Conservation (phyloP, 208 protist species). For the Trypanosomatidae sp. region DNA sequence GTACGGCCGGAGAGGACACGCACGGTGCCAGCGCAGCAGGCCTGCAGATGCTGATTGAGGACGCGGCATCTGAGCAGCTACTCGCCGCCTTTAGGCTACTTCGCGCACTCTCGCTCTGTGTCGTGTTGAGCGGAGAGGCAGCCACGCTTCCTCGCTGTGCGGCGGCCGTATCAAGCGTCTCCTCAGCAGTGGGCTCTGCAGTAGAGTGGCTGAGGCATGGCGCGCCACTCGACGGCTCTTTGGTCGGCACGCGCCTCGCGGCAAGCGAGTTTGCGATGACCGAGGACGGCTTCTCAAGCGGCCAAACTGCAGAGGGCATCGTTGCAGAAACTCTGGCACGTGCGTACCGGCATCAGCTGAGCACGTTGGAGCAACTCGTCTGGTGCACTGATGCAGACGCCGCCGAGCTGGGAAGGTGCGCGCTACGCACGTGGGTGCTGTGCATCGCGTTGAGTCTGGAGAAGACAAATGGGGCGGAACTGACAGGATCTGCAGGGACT, state of each 20-base stretch:
- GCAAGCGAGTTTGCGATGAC: not conserved
- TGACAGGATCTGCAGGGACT: not conserved
- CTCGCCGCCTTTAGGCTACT: slow-evolving; percentile 24
- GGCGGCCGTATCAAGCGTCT: not conserved
- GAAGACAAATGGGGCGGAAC: not conserved
- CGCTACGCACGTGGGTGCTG: slow-evolving; percentile 19
- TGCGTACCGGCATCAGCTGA: slow-evolving; percentile 25
- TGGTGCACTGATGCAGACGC: slow-evolving; percentile 4
- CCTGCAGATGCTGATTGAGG: not conserved
- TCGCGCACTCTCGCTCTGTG: slow-evolving; percentile 17
- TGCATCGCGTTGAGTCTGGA: slow-evolving; percentile 1
- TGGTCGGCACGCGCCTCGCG: not conserved
- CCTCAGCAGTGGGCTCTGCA: not conserved
- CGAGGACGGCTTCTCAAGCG: not conserved
- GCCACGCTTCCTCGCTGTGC: not conserved
- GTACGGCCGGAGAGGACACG: not conserved
- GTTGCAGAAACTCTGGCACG: slow-evolving; percentile 6
- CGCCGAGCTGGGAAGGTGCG: slow-evolving; percentile 8
- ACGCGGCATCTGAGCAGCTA: slow-evolving; percentile 3
- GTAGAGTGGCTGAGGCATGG: not conserved
- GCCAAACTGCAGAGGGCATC: slow-evolving; percentile 16
- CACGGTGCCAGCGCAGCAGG: not conserved
- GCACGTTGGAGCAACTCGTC: slow-evolving; percentile 14
- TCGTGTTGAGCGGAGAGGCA: slow-evolving; percentile 13
- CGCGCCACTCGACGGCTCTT: not conserved